Base-by-base conservation (phyloP, 2,329 filamentous ascomycete species). In the Aspergillus uvarum region DNA sequence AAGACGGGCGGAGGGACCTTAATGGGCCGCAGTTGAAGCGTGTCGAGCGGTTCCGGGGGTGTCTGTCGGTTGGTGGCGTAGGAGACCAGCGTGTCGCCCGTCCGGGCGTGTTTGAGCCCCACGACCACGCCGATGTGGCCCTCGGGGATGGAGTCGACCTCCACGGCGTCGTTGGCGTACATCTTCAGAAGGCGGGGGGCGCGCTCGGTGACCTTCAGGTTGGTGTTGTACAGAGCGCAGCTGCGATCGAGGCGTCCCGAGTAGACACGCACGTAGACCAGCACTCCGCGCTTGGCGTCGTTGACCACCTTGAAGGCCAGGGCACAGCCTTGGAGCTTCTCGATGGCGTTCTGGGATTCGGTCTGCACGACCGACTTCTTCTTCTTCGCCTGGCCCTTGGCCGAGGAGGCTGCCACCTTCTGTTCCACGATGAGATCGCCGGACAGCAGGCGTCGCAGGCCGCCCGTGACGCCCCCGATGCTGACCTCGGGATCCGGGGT, bases 81-180 rank as follows among this genome's bases (percentile, higher is more conserved):
- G 2, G 89, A 87, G 35, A 98, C 85, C 16, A 99, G 78, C 0
- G 95, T 99, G 71, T 99, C 95, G 1, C 95, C 95, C 1, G 95
- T 99, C 42, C 95, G 85, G n/a, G 94, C 89, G 68, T 89, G 85
- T 73, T 96, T 97, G 19, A 98, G 83, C 0, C 94, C 95, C 14
- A 90, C 88, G 54, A 99, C 89, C 4, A 96, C 95, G 32, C 95
- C 95, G 62, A 99, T 99, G 72, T 98, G 93, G 0, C 95, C 95
- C 0, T 91, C 87, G 3, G 86, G 81, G 42, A 99, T 89, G 29
- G 88, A 85, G 21, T 89, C 85, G 22, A 98, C 88, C 64, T 97
- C 92, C 16, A 96, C 85, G 0, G 93, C 89, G 70, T 96, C 91
- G 38, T 88, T 89, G 54, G 92, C 95, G 62, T 95, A 96, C 80